phyloP scores from a whole-genome alignment of 768 basidiomycete genomes.

The Nidularia pulvinata region DNA sequence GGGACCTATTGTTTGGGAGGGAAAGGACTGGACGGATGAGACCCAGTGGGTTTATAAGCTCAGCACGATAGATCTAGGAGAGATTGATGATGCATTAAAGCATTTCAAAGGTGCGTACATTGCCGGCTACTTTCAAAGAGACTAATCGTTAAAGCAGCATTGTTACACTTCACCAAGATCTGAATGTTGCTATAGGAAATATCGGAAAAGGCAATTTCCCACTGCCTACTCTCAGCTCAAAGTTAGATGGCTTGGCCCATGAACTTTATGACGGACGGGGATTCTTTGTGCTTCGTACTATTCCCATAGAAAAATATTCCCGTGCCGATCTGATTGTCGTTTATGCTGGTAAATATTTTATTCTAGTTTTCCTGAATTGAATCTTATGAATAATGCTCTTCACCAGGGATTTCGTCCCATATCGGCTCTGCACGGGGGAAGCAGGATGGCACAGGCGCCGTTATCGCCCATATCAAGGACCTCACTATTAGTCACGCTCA shows the following conservation, averaged over 20 bases:
- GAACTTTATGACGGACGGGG: conserved; percentile 46
- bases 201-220: conserved; percentile 39
- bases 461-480: conserved; percentile 47
- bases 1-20: conserved; percentile 43
- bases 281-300: conserved; percentile 45
- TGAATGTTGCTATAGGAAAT: conserved; percentile 26
- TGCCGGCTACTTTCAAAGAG: background rate
- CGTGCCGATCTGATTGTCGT: conserved; percentile 36
- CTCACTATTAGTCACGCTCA: conserved; percentile 39
- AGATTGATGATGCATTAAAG: conserved; percentile 36
- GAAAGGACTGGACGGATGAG: conserved; percentile 39
- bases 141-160: background rate
- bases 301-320: conserved; percentile 40
- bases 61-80: conserved; percentile 25
- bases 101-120: conserved; percentile 34
- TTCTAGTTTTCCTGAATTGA: background rate
- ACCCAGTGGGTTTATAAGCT: conserved; percentile 42
- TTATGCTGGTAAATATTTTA: conserved; percentile 32
- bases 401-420: conserved; percentile 40
- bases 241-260: conserved; percentile 29
- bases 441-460: conserved; percentile 41
- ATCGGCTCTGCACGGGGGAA: conserved; percentile 42
- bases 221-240: conserved; percentile 33
- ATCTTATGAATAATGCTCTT: background rate
- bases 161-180: conserved; percentile 9